phyloP scores from a whole-genome alignment of 768 basidiomycete species.

The Panaeolus papilionaceus region DNA sequence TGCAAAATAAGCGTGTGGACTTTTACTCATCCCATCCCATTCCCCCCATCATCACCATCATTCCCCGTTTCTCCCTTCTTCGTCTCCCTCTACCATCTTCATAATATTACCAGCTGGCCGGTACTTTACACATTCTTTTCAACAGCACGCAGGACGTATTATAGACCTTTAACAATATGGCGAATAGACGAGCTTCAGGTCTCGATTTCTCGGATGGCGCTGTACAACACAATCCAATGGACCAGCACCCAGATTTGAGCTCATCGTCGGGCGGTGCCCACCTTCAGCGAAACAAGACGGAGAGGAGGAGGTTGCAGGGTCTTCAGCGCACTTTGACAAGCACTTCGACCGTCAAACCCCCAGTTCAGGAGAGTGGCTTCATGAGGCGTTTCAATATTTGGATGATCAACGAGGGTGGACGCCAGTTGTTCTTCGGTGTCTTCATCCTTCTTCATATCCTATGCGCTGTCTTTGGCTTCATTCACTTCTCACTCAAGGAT shows the following conservation, averaged over 20 bases:
- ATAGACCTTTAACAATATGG: constrained; percentile 33
- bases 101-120: constrained; percentile 50
- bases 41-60: constrained; percentile 20
- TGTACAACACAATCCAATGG: constrained; percentile 42
- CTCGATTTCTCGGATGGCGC: constrained; percentile 73
- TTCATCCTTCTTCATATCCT: constrained; percentile 86
- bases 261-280: constrained; percentile 40
- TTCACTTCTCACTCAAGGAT: constrained; percentile 84
- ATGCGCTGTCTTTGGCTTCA: constrained; percentile 76
- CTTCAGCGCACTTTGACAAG: constrained; percentile 69
- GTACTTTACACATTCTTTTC: constrained; percentile 46
- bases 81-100: constrained; percentile 24
- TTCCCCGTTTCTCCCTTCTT: constrained; percentile 31
- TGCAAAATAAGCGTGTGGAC: constrained; percentile 9
- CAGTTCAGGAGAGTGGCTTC: constrained; percentile 45
- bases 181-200: constrained; percentile 58
- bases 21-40: constrained; percentile 3
- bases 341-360: constrained; percentile 31
- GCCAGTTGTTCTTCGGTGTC: constrained; percentile 75
- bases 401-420: constrained; percentile 95
- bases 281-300: constrained; percentile 86
- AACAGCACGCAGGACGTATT: constrained; percentile 47
- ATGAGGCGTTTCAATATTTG: constrained; percentile 67
- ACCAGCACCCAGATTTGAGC: constrained; percentile 58
- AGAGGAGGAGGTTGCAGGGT: constrained; percentile 83